A percentile compares a stretch with the other conserved stretches of the same genome.
Conservation (phyloP, 2,329 filamentous ascomycete species). For the Elsinoe ampelina region DNA sequence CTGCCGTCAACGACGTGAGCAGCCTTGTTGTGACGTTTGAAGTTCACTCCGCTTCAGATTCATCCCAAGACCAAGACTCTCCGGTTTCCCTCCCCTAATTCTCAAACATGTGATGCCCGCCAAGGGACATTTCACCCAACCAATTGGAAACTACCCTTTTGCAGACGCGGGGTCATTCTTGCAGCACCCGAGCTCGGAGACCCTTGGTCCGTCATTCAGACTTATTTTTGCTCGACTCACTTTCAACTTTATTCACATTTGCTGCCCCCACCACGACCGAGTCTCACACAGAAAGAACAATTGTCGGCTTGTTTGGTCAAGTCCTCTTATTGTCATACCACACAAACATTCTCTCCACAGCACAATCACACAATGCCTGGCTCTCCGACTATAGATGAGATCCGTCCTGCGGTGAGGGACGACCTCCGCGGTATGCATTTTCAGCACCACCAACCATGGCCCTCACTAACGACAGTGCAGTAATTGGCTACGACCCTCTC, state of each 20-base stretch:
- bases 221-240: slow-evolving; percentile 6
- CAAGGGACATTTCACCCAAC: neutral
- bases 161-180: neutral
- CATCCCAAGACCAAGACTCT: slow-evolving; percentile 2
- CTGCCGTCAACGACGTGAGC: neutral
- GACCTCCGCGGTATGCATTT: slow-evolving; percentile 43
- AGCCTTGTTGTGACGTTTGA: neutral
- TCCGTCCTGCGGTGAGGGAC: slow-evolving; percentile 32
- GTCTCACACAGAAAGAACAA: neutral
- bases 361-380: slow-evolving; percentile 21
- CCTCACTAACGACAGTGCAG: slow-evolving; percentile 37
- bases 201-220: neutral
- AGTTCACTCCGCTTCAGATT: neutral
- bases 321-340: neutral
- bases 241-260: neutral
- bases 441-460: slow-evolving; percentile 10
- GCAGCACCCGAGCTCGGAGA: neutral
- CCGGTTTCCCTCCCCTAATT: neutral
- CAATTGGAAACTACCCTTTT: neutral
- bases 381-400: slow-evolving; percentile 23
- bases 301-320: neutral
- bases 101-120: neutral
- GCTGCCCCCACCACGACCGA: neutral
- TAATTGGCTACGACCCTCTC: slow-evolving; percentile 87
- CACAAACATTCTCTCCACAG: neutral